Evolutionary conservation across 225 moss, liverwort and hornwort genomes (phyloP), one percentile per base, ranked within the genome.

Genomic region (Bryum argenteum): DNA sequence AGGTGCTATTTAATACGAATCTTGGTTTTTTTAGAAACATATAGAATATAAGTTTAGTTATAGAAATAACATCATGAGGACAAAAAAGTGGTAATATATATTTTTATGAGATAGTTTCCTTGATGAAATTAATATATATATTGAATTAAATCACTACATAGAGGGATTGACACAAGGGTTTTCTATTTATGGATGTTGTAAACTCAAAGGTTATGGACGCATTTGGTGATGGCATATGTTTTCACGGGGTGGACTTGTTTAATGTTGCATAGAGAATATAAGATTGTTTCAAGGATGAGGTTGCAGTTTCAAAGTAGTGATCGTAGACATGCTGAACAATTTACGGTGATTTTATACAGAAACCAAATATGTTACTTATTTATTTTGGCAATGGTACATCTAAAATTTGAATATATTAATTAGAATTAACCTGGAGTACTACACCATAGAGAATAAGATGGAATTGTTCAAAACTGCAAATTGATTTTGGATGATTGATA

Each of bases 211-310:
- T 79, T 96, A 61, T 93, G 93, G 89, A 80, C 78, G 17, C 96
- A 96, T 45, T 44, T 96, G 28, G 56, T 84, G 2, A 88, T 89
- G 84, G 78, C 93, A 22, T 93, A 96, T 70, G 63, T 91, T 41
- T 96, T 96, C 50, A 90, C 93, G 37, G 59, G 77, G 60, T 96
- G 96, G 96, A 93, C 82, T 44, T 96, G 96, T 70, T 64, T 61
- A 8, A 13, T 90, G 19, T 75, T 96, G 38, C 91, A 84, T 28
- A 12, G 20, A 60, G 96, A 96, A 71, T 93, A 86, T 41, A 70
- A 68, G 70, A 54, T 26, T 1, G 60, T 93, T 17, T 73, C 79
- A 33, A 53, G 22, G 4, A 76, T 96, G 89, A 88, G 93, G 44
- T 45, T 85, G 12, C 66, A 81, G 14, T 91, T 89, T 62, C 89